A percentile compares a stretch with the other conserved stretches of the same genome.
These are phyloP conservation scores for Xenoacremonium recifei DNA, from an alignment of 2,329 filamentous ascomycete species.

Conservation along the genomic window DNA sequence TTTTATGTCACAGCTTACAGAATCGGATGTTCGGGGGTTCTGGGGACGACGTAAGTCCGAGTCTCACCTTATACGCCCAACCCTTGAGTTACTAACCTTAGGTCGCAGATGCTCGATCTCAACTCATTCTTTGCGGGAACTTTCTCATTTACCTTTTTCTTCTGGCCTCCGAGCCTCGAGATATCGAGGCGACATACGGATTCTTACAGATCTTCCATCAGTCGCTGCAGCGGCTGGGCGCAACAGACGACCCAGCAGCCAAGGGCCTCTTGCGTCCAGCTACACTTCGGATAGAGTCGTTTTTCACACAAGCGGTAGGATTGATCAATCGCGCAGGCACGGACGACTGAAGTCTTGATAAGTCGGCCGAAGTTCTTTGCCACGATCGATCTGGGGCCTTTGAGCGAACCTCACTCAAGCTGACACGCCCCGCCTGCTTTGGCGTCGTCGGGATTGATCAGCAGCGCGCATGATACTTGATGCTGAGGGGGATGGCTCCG, in stretches of 20 bases:
- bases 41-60: conserved; percentile 43
- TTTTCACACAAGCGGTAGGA: conserved; percentile 36
- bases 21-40: conserved; percentile 38
- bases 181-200: conserved; percentile 35
- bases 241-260: conserved; percentile 29
- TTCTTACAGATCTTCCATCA: conserved; percentile 36
- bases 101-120: conserved; percentile 34
- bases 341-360: no score
- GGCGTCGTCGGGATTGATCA: no score
- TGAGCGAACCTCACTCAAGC: no score
- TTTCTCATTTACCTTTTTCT: conserved; percentile 49
- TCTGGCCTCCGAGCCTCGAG: conserved; percentile 34
- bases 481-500: no score
- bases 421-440: no score
- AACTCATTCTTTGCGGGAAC: conserved; percentile 46
- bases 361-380: no score
- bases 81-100: conserved; percentile 2
- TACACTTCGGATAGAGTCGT: conserved; percentile 37
- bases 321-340: conserved; percentile 14
- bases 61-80: background rate
- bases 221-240: conserved; percentile 33
- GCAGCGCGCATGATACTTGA: no score
- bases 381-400: no score
- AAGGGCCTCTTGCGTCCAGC: conserved; percentile 34
- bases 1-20: conserved; percentile 36